A percentile compares a stretch with the other conserved stretches of the same genome.
phyloP scores from a whole-genome alignment of 345 rosid genomes.

The Physaria fendleri region DNA sequence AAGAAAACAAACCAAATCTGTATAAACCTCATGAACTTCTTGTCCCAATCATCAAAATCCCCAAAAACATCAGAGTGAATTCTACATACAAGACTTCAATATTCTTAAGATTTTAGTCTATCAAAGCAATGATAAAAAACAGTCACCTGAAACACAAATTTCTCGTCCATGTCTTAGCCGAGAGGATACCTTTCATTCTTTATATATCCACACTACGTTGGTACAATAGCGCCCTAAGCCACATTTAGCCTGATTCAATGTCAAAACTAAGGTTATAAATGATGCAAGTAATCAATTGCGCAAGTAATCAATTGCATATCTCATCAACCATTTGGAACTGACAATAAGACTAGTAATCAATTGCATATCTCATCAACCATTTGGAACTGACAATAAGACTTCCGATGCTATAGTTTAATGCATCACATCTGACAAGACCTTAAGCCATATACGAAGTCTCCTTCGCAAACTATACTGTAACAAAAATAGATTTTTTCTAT shows the following conservation, averaged over 20 bases:
- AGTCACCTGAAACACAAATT: slow-evolving; percentile 72
- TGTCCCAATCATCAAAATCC: slow-evolving; percentile 11
- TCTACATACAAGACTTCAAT: background rate
- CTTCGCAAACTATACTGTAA: slow-evolving; percentile 88
- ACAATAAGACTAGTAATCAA: too few species aligned
- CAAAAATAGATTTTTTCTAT: too few species aligned
- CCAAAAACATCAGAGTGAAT: background rate
- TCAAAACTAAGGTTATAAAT: slow-evolving; percentile 15
- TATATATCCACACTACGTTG: slow-evolving; percentile 86
- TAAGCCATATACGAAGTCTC: slow-evolving; percentile 41
- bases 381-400: background rate
- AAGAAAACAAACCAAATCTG: too few species aligned
- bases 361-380: background rate
- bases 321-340: too few species aligned
- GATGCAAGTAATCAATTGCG: slow-evolving; percentile 13
- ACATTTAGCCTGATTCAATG: slow-evolving; percentile 64
- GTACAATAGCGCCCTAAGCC: slow-evolving; percentile 81
- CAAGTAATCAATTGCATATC: too few species aligned
- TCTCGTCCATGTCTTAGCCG: slow-evolving; percentile 72
- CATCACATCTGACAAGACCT: background rate
- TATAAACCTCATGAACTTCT: slow-evolving; percentile 94
- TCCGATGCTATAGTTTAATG: background rate
- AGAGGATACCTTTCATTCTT: slow-evolving; percentile 88
- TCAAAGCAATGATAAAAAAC: background rate
- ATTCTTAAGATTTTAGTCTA: background rate